Evolutionary conservation across 2,329 filamentous ascomycete genomes (phyloP).

Genomic region (Penicillium sp.): DNA sequence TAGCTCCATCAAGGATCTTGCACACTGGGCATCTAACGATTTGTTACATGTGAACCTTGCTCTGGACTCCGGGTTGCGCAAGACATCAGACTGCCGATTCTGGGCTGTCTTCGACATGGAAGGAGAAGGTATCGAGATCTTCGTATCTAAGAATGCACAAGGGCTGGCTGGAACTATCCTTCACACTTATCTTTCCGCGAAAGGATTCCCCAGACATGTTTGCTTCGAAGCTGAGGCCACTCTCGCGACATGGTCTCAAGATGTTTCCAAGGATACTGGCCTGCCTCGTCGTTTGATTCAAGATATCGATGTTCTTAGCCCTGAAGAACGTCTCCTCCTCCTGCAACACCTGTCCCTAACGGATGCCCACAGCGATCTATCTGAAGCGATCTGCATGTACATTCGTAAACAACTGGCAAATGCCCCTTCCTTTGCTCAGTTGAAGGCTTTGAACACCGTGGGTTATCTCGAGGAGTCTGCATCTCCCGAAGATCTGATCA

Average conservation of each 20-base stretch:
- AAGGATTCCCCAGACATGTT: conserved; percentile 38
- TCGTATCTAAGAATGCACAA: conserved; percentile 44
- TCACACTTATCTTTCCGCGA: conserved; percentile 46
- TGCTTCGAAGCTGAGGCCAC: conserved; percentile 42
- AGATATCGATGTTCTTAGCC: conserved; percentile 44
- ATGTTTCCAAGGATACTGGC: conserved; percentile 27
- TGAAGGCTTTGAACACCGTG: conserved; percentile 39
- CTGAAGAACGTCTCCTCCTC: conserved; percentile 41
- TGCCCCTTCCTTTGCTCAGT: conserved; percentile 38
- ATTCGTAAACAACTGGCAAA: conserved; percentile 38
- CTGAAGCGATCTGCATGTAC: conserved; percentile 31
- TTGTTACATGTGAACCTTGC: conserved; percentile 34
- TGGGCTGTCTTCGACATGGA: conserved; percentile 43
- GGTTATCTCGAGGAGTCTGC: conserved; percentile 43
- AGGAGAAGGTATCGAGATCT: conserved; percentile 37
- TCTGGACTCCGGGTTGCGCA: conserved; percentile 43
- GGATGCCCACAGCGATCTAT: conserved; percentile 28
- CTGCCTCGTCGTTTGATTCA: conserved; percentile 41
- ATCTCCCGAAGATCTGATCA: conserved; percentile 35
- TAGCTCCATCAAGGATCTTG: conserved; percentile 31
- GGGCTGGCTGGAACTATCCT: conserved; percentile 44
- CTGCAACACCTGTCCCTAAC: conserved; percentile 38
- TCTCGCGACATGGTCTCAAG: conserved; percentile 37
- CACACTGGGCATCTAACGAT: conserved; percentile 28
- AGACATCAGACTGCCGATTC: conserved; percentile 37